Evolutionary conservation across 2,329 filamentous ascomycete species (phyloP).

Genomic region (Penicillium rolfsii): DNA sequence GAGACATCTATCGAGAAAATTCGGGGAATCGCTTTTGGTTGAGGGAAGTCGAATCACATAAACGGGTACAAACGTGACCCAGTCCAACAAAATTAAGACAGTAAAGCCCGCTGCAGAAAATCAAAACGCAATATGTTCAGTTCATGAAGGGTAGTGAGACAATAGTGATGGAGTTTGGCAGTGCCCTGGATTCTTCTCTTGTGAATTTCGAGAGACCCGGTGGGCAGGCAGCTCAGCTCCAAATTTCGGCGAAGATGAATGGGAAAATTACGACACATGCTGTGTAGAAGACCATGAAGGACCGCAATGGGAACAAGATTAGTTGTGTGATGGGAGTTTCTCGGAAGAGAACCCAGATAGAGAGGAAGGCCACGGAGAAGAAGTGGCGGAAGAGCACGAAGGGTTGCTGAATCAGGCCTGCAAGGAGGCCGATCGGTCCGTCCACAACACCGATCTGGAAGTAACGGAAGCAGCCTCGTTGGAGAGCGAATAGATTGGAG

Average conservation of each 20-base stretch:
- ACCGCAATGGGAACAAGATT: slow-evolving; percentile 67
- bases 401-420: slow-evolving; percentile 77
- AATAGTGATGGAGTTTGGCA: background rate
- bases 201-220: background rate
- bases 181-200: background rate
- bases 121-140: slow-evolving; percentile 16
- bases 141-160: slow-evolving; percentile 11
- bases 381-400: slow-evolving; percentile 86
- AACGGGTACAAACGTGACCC: slow-evolving; percentile 8
- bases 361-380: slow-evolving; percentile 87
- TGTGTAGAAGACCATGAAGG: slow-evolving; percentile 73
- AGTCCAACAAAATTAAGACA: slow-evolving; percentile 2
- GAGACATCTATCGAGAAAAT: background rate
- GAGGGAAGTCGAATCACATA: slow-evolving; percentile 20
- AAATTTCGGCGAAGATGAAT: slow-evolving; percentile 72
- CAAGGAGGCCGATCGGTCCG: slow-evolving; percentile 79
- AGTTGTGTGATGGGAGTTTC: slow-evolving; percentile 58
- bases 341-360: slow-evolving; percentile 71
- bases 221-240: slow-evolving; percentile 33
- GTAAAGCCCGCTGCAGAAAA: slow-evolving; percentile 8
- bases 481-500: slow-evolving; percentile 74
- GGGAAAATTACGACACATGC: slow-evolving; percentile 82
- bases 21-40: slow-evolving; percentile 3
- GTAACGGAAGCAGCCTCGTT: slow-evolving; percentile 89
- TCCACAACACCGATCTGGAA: slow-evolving; percentile 76